Evolutionary conservation across 768 basidiomycete genomes (phyloP).

Genomic region (Tulasnella sp.): DNA sequence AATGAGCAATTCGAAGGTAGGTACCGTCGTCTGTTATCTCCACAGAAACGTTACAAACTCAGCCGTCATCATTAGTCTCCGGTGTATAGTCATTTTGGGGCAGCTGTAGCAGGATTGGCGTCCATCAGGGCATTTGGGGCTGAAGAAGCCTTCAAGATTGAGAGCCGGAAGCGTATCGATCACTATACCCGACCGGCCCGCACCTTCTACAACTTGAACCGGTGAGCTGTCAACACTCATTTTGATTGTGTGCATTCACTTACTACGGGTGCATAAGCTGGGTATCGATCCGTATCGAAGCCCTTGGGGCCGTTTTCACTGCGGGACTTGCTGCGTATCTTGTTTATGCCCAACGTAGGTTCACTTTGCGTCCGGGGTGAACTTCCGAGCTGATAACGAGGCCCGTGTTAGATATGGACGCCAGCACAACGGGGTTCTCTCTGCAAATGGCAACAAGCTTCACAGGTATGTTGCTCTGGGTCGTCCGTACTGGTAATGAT

Average conservation of each 20-base stretch:
- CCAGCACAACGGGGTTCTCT: constrained; percentile 33
- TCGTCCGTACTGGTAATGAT: constrained; percentile 33
- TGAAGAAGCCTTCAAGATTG: constrained; percentile 24
- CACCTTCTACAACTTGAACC: constrained; percentile 43
- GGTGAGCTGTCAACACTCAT: too few species aligned
- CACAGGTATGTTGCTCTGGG: constrained; percentile 41
- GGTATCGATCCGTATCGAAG: constrained; percentile 45
- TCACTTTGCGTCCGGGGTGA: too few species aligned
- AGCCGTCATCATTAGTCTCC: constrained; percentile 20
- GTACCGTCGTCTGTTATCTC: too few species aligned
- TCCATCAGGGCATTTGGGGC: constrained; percentile 32
- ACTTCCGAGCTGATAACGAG: too few species aligned
- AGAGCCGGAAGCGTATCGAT: constrained; percentile 40
- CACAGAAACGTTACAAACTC: too few species aligned
- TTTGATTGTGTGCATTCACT: too few species aligned
- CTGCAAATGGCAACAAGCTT: constrained; percentile 43
- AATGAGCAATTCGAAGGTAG: constrained; percentile 27
- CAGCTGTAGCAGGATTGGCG: constrained; percentile 25
- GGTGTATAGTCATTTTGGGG: constrained; percentile 29
- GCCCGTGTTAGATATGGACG: constrained; percentile 31
- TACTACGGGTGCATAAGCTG: constrained; percentile 27
- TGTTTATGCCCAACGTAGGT: too few species aligned
- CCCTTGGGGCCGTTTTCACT: constrained; percentile 46
- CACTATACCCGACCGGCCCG: constrained; percentile 37
- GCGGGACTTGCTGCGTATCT: constrained; percentile 33